Base-by-base conservation (phyloP, 2,329 filamentous ascomycete genomes). In the Ophiostoma himal-ulmi region DNA sequence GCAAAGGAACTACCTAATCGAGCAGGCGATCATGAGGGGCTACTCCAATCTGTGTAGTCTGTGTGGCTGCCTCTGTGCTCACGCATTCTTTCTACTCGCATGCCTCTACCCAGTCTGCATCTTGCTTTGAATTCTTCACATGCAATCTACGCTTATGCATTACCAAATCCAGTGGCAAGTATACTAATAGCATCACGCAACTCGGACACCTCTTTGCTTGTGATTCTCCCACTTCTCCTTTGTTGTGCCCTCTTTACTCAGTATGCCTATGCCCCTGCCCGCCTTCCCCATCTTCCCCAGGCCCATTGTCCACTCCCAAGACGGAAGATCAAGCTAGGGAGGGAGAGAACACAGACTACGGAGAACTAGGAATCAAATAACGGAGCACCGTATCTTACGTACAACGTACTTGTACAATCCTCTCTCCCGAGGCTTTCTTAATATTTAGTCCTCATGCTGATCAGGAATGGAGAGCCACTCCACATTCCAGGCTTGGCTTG, bases 1-100 rank as follows among this genome's bases (percentile, higher is more conserved):
- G 52, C n/a, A 57, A 57, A 17, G 52, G 52, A 57, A 57, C 52
- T 57, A 57, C 52, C 52, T 57, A 57, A 57, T 26, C 52, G 52
- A 57, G 52, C n/a, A 57, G 52, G 52, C 52, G 52, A 57, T 54
- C 48, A 22, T 57, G 52, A 57, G 52, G 52, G 52, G 52, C 13
- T 26, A 26, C 52, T 57, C 52, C 52, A 57, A 57, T 48, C 20
- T 48, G 13, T 44, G 37, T 39, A 13, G 10, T 1, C 8, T 39
- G 2, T 39, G 37, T 10, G 37, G 37, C 44, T 48, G 44, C n/a
- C 44, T 30, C 30, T 30, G 30, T 3, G 30, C 44, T 48, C 44
- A 48, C 44, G 7, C 17, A 17, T 44, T 44, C 41, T 44, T 1
- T 44, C 2, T 44, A 44, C 41, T 39, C 41, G 6, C 10, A 39